Evolutionary conservation across 1,139 yeast species (phyloP).

Genomic region (Candida sp.): DNA sequence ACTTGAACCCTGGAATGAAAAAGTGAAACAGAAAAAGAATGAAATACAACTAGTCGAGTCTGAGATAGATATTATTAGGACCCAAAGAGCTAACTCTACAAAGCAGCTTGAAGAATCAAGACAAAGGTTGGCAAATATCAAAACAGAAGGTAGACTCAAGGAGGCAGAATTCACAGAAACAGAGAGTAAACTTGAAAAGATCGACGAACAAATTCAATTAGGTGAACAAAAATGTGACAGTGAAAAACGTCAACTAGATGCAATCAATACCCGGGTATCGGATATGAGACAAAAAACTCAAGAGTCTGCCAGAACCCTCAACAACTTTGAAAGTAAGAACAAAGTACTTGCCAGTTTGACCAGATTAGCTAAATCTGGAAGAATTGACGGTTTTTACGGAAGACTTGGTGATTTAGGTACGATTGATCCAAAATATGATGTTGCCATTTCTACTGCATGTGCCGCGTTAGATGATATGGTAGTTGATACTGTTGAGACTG

Average conservation of each 20-base stretch:
- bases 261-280: conserved; percentile 53
- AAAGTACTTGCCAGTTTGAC: conserved; percentile 69
- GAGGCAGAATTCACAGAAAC: conserved; percentile 41
- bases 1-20: conserved; percentile 82
- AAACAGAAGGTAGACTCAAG: conserved; percentile 51
- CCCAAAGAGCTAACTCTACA: conserved; percentile 42
- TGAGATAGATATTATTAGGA: conserved; percentile 57
- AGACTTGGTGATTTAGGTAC: conserved; percentile 88
- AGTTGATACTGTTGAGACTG: conserved; percentile 91
- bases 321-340: conserved; percentile 63
- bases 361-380: conserved; percentile 73
- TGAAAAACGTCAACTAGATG: conserved; percentile 47
- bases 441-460: conserved; percentile 94
- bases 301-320: conserved; percentile 60
- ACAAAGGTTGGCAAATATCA: conserved; percentile 44
- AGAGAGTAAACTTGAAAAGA: conserved; percentile 45
- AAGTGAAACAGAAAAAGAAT: conserved; percentile 63
- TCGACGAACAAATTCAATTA: conserved; percentile 48
- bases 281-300: conserved; percentile 58
- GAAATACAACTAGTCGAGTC: conserved; percentile 64
- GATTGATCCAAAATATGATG: conserved; percentile 84
- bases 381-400: conserved; percentile 85
- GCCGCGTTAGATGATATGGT: conserved; percentile 91
- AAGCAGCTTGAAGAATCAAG: conserved; percentile 47
- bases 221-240: conserved; percentile 58